A percentile compares a stretch with the other conserved stretches of the same genome.
Evolutionary conservation across 2,329 filamentous ascomycete genomes (phyloP).

Genomic region (Scedosporium boydii): DNA sequence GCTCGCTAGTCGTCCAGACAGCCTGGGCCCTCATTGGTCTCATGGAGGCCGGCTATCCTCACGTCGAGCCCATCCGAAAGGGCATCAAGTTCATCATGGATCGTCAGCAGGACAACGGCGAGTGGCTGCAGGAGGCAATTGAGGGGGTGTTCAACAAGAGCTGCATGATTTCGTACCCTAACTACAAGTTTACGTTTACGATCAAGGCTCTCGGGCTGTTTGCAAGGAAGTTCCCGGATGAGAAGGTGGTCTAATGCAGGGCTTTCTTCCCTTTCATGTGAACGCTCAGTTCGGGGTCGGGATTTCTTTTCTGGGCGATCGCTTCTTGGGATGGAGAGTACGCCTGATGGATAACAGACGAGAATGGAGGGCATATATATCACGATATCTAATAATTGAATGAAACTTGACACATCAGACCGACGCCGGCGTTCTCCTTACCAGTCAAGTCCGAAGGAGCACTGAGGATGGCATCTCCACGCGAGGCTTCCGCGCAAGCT

Average conservation of each 20-base stretch:
- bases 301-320: too few relatives aligned
- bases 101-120: conserved; percentile 77
- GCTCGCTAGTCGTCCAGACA: conserved; percentile 88
- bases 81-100: conserved; percentile 76
- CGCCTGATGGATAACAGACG: not conserved
- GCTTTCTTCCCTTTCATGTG: not conserved
- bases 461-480: too few relatives aligned
- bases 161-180: conserved; percentile 98
- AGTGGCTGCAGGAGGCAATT: conserved; percentile 92
- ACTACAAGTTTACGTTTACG: conserved; percentile 96
- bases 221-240: conserved; percentile 59
- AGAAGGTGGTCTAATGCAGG: conserved; percentile 42
- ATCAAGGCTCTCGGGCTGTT: conserved; percentile 93
- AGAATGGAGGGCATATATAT: not conserved
- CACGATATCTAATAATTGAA: conserved; percentile 1
- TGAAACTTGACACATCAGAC: not conserved
- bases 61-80: conserved; percentile 60
- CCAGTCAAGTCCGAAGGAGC: too few relatives aligned
- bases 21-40: conserved; percentile 80
- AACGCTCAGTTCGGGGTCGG: too few relatives aligned
- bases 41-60: conserved; percentile 73
- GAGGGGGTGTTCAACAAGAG: conserved; percentile 99
- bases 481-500: too few relatives aligned
- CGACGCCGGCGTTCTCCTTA: too few relatives aligned
- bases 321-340: too few relatives aligned